Conservation (phyloP, 331 rosid species). For the Rhamnella rubrinervis region DNA sequence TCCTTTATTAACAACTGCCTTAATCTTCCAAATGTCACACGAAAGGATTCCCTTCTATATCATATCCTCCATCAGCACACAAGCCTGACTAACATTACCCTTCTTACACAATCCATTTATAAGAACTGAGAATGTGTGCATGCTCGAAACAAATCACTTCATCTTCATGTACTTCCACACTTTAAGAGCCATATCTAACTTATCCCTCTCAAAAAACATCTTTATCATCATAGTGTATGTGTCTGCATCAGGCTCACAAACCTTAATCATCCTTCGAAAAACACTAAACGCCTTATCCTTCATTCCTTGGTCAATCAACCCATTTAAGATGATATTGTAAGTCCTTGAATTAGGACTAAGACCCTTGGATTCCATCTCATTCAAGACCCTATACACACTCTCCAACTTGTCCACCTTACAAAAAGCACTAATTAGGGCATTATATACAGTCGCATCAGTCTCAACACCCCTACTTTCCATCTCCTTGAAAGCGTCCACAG, state of each 20-base stretch:
- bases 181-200: conserved; percentile 61
- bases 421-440: conserved; percentile 80
- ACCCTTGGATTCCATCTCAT: conserved; percentile 63
- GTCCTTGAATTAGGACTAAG: conserved; percentile 74
- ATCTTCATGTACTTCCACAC: conserved; percentile 78
- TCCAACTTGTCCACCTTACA: conserved; percentile 54
- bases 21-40: conserved; percentile 77
- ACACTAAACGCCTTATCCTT: conserved; percentile 61
- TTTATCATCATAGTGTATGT: conserved; percentile 86
- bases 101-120: conserved; percentile 71
- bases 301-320: conserved; percentile 57
- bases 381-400: conserved; percentile 62
- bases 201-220: conserved; percentile 67
- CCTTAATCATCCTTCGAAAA: conserved; percentile 63
- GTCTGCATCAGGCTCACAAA: conserved; percentile 84
- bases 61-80: conserved; percentile 86
- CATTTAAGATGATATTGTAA: conserved; percentile 62
- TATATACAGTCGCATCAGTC: conserved; percentile 76
- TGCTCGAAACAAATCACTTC: conserved; percentile 76
- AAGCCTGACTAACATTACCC: conserved; percentile 59
- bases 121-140: conserved; percentile 82
- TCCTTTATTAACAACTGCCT: conserved; percentile 82
- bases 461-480: conserved; percentile 63
- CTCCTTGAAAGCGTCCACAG: conserved; percentile 66
- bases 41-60: conserved; percentile 83